phyloP scores from a whole-genome alignment of 768 basidiomycete species.

The Macrolepiota dolichaula region DNA sequence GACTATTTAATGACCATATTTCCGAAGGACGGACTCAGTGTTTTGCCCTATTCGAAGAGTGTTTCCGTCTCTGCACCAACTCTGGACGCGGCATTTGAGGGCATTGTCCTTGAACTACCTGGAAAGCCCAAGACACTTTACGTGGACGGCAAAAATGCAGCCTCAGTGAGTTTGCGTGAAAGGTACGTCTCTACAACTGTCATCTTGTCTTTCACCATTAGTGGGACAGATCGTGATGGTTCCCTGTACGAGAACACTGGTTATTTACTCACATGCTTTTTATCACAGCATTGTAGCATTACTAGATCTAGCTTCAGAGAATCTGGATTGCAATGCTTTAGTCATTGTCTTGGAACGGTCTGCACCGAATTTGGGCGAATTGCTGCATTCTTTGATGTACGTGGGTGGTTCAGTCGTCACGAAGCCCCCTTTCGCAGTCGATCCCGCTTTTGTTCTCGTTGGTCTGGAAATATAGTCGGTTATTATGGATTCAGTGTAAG shows the following conservation, averaged over 20 bases:
- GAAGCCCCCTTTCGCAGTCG: slow-evolving; percentile 71
- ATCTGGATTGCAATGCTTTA: slow-evolving; percentile 70
- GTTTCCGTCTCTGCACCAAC: slow-evolving; percentile 71
- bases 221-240: slow-evolving; percentile 10
- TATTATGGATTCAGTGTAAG: background rate
- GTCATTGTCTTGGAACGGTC: slow-evolving; percentile 78
- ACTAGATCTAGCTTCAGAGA: slow-evolving; percentile 85
- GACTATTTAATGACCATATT: slow-evolving; percentile 79
- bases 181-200: slow-evolving; percentile 45
- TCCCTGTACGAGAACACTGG: background rate
- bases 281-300: slow-evolving; percentile 72
- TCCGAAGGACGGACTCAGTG: slow-evolving; percentile 64
- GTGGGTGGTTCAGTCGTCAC: slow-evolving; percentile 86
- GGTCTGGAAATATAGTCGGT: slow-evolving; percentile 70
- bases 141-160: slow-evolving; percentile 80
- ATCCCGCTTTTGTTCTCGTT: slow-evolving; percentile 78
- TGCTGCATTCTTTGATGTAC: slow-evolving; percentile 90
- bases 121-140: slow-evolving; percentile 74
- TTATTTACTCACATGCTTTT: slow-evolving; percentile 11
- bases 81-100: slow-evolving; percentile 69
- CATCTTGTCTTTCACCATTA: slow-evolving; percentile 3
- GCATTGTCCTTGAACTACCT: slow-evolving; percentile 73
- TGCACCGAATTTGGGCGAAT: slow-evolving; percentile 63
- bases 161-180: slow-evolving; percentile 76
- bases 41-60: slow-evolving; percentile 70